Conservation (phyloP, 257 asterid species). For the Solanum medicagineum region DNA sequence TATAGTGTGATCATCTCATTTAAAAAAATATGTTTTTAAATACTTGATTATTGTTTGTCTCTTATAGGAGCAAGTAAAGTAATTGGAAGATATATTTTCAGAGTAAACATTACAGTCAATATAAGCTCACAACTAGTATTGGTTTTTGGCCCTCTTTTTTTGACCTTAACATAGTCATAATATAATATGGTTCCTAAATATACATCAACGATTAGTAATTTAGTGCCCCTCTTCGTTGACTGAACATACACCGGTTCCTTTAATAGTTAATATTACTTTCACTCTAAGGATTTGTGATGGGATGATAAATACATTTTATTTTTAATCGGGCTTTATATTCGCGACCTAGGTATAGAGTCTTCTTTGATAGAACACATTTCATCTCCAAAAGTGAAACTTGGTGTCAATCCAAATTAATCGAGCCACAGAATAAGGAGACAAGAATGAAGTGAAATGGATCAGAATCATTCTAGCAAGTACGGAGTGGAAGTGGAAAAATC, state of each 20-base stretch:
- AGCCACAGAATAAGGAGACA: neutral
- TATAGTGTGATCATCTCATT: neutral
- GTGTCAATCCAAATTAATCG: neutral
- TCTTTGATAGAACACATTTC: neutral
- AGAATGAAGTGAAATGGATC: no score
- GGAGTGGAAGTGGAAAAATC: fast-evolving
- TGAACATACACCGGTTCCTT: neutral
- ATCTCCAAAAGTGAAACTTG: neutral
- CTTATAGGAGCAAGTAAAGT: neutral
- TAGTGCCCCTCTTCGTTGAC: neutral
- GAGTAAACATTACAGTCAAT: neutral
- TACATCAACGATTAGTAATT: neutral
- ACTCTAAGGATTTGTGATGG: neutral
- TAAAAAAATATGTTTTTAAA: neutral
- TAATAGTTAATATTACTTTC: neutral
- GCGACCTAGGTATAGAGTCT: neutral
- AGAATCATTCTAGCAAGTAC: neutral
- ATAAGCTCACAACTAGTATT: neutral
- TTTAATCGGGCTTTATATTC: neutral
- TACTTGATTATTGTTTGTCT: neutral
- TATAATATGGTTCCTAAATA: neutral
- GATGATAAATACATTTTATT: neutral
- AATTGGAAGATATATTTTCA: neutral
- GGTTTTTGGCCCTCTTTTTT: neutral
- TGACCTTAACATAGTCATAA: neutral